These are phyloP conservation scores for Flaveria brownii DNA, from an alignment of 129 eudicot species.

Conservation along the genomic window DNA sequence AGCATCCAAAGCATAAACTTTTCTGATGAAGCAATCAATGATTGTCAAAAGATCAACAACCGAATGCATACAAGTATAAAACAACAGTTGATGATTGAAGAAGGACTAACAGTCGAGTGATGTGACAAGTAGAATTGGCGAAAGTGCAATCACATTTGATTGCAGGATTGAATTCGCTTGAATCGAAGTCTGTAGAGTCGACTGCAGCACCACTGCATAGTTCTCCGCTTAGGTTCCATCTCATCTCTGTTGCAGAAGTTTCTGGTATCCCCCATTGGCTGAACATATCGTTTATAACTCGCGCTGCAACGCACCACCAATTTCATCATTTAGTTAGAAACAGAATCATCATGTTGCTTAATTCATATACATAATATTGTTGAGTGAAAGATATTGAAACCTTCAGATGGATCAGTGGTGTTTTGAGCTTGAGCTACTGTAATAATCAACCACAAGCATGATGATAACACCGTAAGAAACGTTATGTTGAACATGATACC, in stretches of 20 bases:
- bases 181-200: conserved; percentile 26
- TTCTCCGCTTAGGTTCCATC: conserved; percentile 74
- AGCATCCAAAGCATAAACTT: conserved; percentile 47
- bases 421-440: too few species aligned
- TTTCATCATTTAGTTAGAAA: neutral
- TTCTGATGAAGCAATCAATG: conserved; percentile 34
- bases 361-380: too few species aligned
- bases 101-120: conserved; percentile 51
- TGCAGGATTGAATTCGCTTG: conserved; percentile 37
- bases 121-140: conserved; percentile 52
- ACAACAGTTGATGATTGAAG: neutral
- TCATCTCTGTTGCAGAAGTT: neutral
- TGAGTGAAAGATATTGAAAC: too few species aligned
- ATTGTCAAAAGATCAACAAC: neutral
- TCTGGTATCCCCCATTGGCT: conserved; percentile 39
- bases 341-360: too few species aligned
- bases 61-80: neutral
- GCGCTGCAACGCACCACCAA: conserved; percentile 47
- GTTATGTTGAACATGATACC: too few species aligned
- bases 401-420: too few species aligned
- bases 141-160: conserved; percentile 62
- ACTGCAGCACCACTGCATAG: conserved; percentile 68
- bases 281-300: conserved; percentile 48
- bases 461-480: too few species aligned
- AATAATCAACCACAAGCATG: too few species aligned